Evolutionary conservation across 2,329 filamentous ascomycete genomes (phyloP).

Genomic region (Aspergillus unguis): DNA sequence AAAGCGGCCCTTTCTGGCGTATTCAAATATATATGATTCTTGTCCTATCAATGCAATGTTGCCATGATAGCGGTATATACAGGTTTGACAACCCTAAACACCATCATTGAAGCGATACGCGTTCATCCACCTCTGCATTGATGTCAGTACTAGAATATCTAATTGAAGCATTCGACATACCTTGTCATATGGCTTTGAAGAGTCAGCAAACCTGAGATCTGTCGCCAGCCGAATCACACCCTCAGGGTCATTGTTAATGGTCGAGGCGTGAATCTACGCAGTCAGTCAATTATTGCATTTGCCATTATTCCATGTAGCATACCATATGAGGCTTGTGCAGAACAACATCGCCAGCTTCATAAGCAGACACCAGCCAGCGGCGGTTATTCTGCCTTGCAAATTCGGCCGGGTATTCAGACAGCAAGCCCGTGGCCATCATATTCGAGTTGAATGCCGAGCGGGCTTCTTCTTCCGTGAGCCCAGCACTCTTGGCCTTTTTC

Average conservation of each 20-base stretch:
- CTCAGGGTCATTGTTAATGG: constrained; percentile 52
- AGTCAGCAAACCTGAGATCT: constrained; percentile 55
- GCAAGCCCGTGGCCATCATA: constrained; percentile 56
- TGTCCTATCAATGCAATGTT: too few species aligned
- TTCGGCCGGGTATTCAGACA: constrained; percentile 50
- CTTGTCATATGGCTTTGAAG: constrained; percentile 51
- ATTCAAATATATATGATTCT: too few species aligned
- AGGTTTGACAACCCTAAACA: constrained; percentile 15
- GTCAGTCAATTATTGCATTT: neutral
- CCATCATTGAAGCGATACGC: constrained; percentile 37
- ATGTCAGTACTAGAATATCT: neutral
- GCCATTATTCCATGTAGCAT: constrained; percentile 5
- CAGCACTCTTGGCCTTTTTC: constrained; percentile 46
- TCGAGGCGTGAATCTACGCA: constrained; percentile 55
- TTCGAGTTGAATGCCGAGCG: constrained; percentile 55
- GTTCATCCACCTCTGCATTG: constrained; percentile 38
- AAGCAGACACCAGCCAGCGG: constrained; percentile 53
- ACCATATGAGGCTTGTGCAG: constrained; percentile 40
- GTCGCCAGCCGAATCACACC: constrained; percentile 55
- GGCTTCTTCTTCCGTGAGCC: constrained; percentile 52
- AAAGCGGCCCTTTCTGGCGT: too few species aligned
- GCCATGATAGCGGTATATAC: too few species aligned
- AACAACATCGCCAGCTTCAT: constrained; percentile 54
- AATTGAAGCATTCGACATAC: constrained; percentile 13
- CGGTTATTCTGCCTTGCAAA: constrained; percentile 43